Evolutionary conservation across 2,329 filamentous ascomycete species (phyloP).

Genomic region (Coniella vitis): DNA sequence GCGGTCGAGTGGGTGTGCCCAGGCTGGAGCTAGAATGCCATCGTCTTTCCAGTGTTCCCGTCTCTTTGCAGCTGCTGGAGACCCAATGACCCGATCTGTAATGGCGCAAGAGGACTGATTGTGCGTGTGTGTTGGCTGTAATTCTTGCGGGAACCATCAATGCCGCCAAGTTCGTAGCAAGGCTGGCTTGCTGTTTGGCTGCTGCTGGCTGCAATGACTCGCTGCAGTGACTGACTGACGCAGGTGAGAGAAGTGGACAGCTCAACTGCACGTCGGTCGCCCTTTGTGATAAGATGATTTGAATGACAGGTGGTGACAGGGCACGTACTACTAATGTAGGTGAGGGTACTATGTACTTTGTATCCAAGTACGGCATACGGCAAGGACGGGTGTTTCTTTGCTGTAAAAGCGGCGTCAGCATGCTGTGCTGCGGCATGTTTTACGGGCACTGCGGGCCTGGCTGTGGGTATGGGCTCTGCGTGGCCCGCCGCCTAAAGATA

Average conservation of each 20-base stretch:
- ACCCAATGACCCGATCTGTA: too few species aligned
- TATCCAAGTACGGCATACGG: too few species aligned
- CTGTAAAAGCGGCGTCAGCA: not conserved
- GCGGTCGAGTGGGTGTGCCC: conserved; percentile 15
- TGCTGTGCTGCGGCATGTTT: too few species aligned
- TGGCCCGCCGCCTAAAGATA: too few species aligned
- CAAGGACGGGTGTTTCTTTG: too few species aligned
- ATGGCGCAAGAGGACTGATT: too few species aligned
- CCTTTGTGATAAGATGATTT: not conserved
- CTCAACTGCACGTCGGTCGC: not conserved
- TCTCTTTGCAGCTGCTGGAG: not conserved
- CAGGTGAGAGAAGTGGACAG: conserved; percentile 7
- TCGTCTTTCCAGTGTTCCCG: not conserved
- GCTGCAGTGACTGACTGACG: not conserved
- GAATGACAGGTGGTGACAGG: too few species aligned
- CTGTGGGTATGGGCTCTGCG: not conserved
- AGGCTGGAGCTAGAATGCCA: conserved; percentile 14
- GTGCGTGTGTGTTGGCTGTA: not conserved
- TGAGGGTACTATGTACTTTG: too few species aligned
- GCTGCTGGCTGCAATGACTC: not conserved
- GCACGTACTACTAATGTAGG: too few species aligned
- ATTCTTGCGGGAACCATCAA: too few species aligned
- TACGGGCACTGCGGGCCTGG: not conserved
- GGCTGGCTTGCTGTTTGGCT: not conserved
- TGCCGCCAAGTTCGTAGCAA: too few species aligned